Base-by-base conservation (phyloP, 495 filamentous ascomycete genomes). In the Penicillium canescens region DNA sequence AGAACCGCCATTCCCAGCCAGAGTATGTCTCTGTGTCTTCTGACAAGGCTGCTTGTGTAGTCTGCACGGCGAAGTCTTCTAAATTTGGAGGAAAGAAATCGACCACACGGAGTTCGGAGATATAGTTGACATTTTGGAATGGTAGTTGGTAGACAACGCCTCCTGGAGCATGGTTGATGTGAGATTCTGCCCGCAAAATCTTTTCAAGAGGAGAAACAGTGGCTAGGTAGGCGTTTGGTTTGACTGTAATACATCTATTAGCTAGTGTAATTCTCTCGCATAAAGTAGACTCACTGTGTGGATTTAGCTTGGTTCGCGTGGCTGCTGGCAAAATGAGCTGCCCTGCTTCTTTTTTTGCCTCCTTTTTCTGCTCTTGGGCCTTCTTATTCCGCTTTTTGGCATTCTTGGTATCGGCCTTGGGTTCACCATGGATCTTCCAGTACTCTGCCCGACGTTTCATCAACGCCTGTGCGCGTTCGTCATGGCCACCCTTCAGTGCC, bases 1-100 rank as follows among this genome's bases (percentile, higher is more conserved):
- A 79, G 60, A 96, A 95, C 21, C 83, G 81, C 91, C 91, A 95
- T 62, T 90, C 82, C 89, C 89, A 94, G 38, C 49, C 39, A 43
- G 6, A 7, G 7, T n/a, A 12, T 14, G 49, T 4, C 24, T 36
- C 39, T 0, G 6, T 18, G 6, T 14, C 10, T 41, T 6, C 69
- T 42, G 65, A 59, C 59, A 3, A 80, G 58, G 48, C 78, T 77
- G 47, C 65, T 79, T 38, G 82, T 68, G 14, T 62, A 63, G 9
- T 60, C 34, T 60, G 72, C 4, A 82, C 75, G 11, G 89, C 74
- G 57, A 97, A 98, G 51, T 96, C 84, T 54, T 86, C 82, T 9
- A 98, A 68, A 2, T 77, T 76, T 13, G 71, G 70, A 1, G 94
- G 94, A 31, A 78, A 83, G 71, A 91, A 97, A 65, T 96, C 90